Evolutionary conservation across 345 rosid species (phyloP).

Genomic region (Aquilaria yunnanensis): DNA sequence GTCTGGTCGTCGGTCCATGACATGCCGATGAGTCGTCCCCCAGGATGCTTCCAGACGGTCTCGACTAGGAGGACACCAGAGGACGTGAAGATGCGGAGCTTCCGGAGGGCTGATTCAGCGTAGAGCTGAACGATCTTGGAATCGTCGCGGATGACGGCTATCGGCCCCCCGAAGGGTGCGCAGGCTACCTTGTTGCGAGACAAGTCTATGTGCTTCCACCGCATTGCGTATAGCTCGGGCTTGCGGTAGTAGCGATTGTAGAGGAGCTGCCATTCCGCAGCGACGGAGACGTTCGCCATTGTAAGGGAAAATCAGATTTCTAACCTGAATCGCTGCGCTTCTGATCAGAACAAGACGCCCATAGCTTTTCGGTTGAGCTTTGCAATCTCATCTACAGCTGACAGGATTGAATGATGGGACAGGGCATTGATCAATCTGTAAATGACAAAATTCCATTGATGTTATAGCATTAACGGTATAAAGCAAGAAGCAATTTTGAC

Average conservation of each 20-base stretch:
- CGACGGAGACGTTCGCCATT: slow-evolving; percentile 91
- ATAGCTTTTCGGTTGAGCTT: no score
- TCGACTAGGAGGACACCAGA: slow-evolving; percentile 76
- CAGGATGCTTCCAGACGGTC: slow-evolving; percentile 90
- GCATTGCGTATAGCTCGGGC: slow-evolving; percentile 79
- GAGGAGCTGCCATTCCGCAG: slow-evolving; percentile 98
- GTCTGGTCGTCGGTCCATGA: slow-evolving; percentile 94
- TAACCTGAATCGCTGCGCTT: no score
- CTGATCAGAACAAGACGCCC: no score
- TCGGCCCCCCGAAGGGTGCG: slow-evolving; percentile 90
- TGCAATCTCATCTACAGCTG: no score
- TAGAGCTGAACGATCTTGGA: slow-evolving; percentile 97
- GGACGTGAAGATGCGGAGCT: slow-evolving; percentile 90
- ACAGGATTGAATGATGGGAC: no score
- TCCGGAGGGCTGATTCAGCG: slow-evolving; percentile 94
- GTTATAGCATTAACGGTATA: no score
- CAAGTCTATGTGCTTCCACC: slow-evolving; percentile 86
- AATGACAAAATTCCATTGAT: no score
- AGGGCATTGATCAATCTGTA: no score
- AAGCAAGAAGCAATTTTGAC: no score
- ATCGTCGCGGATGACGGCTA: slow-evolving; percentile 93
- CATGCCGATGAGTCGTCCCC: slow-evolving; percentile 88
- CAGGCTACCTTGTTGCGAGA: slow-evolving; percentile 89
- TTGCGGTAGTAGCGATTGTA: slow-evolving; percentile 80
- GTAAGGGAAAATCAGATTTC: neutral